Evolutionary conservation across 2,329 filamentous ascomycete species (phyloP).

Genomic region (Aspergillus sp.): DNA sequence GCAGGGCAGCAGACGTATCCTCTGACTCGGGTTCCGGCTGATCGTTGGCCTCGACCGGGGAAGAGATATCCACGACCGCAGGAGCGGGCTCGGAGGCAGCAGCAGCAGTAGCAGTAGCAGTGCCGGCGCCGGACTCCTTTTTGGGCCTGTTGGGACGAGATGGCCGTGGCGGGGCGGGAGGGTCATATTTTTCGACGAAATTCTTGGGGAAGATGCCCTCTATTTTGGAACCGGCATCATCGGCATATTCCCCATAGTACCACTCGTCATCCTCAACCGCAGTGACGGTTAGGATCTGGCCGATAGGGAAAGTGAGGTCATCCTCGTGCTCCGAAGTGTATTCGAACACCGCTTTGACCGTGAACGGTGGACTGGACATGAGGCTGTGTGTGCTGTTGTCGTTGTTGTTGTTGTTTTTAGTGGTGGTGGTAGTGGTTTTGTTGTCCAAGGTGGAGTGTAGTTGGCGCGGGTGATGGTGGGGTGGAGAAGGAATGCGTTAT

Average conservation of each 20-base stretch:
- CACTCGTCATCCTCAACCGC: conserved; percentile 89
- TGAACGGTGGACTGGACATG: conserved; percentile 70
- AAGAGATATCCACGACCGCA: conserved; percentile 16
- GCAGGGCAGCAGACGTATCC: conserved; percentile 16
- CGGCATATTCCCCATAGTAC: conserved; percentile 82
- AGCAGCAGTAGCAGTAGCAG: background rate
- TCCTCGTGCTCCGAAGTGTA: conserved; percentile 90
- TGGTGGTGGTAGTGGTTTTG: conserved; percentile 3
- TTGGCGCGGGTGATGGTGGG: conserved; percentile 16
- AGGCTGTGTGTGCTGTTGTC: conserved; percentile 30
- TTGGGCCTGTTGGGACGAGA: conserved; percentile 60
- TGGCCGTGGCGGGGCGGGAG: conserved; percentile 78
- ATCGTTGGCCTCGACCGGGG: conserved; percentile 20
- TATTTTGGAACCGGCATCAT: conserved; percentile 63
- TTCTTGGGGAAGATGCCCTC: conserved; percentile 91
- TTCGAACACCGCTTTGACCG: conserved; percentile 92
- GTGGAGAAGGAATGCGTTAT: conserved; percentile 14
- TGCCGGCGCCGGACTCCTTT: conserved; percentile 46
- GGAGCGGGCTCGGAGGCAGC: conserved; percentile 24
- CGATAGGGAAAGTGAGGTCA: conserved; percentile 76
- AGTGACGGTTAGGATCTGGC: conserved; percentile 88
- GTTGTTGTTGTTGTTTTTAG: conserved; percentile 16
- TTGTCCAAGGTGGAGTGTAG: conserved; percentile 16
- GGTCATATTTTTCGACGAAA: conserved; percentile 95
- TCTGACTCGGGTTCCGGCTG: conserved; percentile 28